Base-by-base conservation (phyloP, 2,329 filamentous ascomycete species). In the Exserohilum turcica region DNA sequence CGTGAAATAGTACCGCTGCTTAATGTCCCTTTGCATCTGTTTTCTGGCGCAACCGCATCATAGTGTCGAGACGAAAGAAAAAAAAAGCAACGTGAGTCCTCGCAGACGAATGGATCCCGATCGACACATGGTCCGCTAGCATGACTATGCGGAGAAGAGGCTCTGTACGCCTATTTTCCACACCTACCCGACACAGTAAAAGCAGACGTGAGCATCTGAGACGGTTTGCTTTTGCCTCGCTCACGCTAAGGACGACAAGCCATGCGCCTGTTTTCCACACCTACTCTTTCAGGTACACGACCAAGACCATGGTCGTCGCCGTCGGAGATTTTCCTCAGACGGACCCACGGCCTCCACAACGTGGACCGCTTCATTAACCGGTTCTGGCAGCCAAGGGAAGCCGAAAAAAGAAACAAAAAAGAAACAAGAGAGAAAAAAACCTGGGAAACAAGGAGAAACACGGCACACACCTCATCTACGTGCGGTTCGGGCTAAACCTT, bases 161-260 rank as follows among this genome's bases (percentile, higher is more conserved):
- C 50, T 53, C 50, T 49, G 16, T 28, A 43, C 50, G 50, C 50
- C 50, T 53, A 49, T 42, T 54, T 50, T 54, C 51, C 15, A 54
- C 51, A 54, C 51, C 46, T 53, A 35, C 50, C 45, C 33, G 39
- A 53, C 50, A 28, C 19, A 29, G 45, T 48, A 53, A 52, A 40
- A 10, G 9, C 15, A 31, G 3, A 15, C 10, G 3, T 16, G 8
- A 29, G 28, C 8, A 35, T 35, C 32, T 33, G 10, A 37, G n/a
- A 13, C 18, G 15, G 16, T 15, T 15, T 21, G 18, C 15, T 15
- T 16, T 32, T 44, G n/a, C 18, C 19, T 46, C 18, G 15, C 10
- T 15, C 27, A 39, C 39, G 40, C 50, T 39, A 53, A 48, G 38
- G 24, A 27, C 43, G 50, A 53, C 50, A 53, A 53, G 50, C 44